Conservation (phyloP, 2,329 filamentous ascomycete genomes). For the Colletotrichum musae region DNA sequence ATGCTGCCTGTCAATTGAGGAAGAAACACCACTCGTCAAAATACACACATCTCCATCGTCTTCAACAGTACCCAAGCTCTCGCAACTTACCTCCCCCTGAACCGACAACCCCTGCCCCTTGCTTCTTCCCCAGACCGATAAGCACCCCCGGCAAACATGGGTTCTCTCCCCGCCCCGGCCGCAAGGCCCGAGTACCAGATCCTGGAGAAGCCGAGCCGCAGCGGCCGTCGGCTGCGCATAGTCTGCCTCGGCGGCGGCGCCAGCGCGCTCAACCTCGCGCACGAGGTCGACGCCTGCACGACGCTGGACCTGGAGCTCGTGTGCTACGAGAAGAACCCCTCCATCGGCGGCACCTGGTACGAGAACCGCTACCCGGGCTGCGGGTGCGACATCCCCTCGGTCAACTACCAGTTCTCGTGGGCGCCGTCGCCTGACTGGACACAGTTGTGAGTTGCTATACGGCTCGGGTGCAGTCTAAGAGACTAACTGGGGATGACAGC, state of each 20-base stretch:
- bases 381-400: slow-evolving; percentile 45
- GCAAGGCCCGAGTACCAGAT: slow-evolving; percentile 42
- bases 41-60: no score
- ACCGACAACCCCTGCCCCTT: not conserved
- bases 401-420: slow-evolving; percentile 43
- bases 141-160: slow-evolving; percentile 21
- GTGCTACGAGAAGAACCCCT: slow-evolving; percentile 48
- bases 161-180: slow-evolving; percentile 27
- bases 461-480: not conserved
- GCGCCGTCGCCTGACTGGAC: slow-evolving; percentile 32
- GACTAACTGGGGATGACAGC: not conserved
- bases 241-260: slow-evolving; percentile 49
- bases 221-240: slow-evolving; percentile 46
- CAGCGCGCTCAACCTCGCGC: slow-evolving; percentile 48
- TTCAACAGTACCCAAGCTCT: no score
- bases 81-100: not conserved
- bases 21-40: no score
- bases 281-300: slow-evolving; percentile 43
- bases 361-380: slow-evolving; percentile 46
- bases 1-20: no score
- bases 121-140: not conserved
- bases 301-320: slow-evolving; percentile 44
- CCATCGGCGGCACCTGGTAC: slow-evolving; percentile 46
- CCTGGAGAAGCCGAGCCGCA: slow-evolving; percentile 45
- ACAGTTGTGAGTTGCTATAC: slow-evolving; percentile 16